Evolutionary conservation across 768 basidiomycete species (phyloP).

Genomic region (Boletus vinaceobasis): DNA sequence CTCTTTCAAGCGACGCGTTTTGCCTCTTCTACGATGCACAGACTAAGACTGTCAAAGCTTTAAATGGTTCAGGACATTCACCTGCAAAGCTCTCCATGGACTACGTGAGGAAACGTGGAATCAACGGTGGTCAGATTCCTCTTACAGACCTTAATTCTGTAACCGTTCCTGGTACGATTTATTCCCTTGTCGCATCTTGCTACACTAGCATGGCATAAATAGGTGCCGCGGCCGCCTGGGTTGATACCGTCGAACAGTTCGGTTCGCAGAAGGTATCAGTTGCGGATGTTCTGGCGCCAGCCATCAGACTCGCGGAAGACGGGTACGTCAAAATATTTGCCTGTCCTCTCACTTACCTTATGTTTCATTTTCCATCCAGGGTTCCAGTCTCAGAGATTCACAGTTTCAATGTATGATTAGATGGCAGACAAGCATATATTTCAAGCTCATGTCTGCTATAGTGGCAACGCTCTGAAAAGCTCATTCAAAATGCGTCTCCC

Average conservation of each 20-base stretch:
- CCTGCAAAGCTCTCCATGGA: constrained; percentile 78
- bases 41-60: constrained; percentile 74
- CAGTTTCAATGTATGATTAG: constrained; percentile 47
- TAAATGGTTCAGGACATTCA: constrained; percentile 91
- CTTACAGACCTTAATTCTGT: constrained; percentile 82
- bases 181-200: neutral
- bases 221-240: constrained; percentile 95
- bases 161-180: constrained; percentile 67
- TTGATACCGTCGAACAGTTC: constrained; percentile 80
- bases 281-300: constrained; percentile 80
- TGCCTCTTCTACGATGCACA: constrained; percentile 90
- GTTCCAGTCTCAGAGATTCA: constrained; percentile 87
- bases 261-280: constrained; percentile 66
- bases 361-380: constrained; percentile 36
- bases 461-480: constrained; percentile 53
- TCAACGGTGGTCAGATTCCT: constrained; percentile 69
- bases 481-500: constrained; percentile 81
- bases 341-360: neutral
- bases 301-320: constrained; percentile 87
- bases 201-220: constrained; percentile 19
- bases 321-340: constrained; percentile 49
- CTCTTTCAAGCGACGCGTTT: constrained; percentile 68
- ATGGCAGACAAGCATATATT: neutral
- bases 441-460: constrained; percentile 17
- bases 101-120: constrained; percentile 64